phyloP scores from a whole-genome alignment of 768 basidiomycete species.

The Lactifluus piperatus region DNA sequence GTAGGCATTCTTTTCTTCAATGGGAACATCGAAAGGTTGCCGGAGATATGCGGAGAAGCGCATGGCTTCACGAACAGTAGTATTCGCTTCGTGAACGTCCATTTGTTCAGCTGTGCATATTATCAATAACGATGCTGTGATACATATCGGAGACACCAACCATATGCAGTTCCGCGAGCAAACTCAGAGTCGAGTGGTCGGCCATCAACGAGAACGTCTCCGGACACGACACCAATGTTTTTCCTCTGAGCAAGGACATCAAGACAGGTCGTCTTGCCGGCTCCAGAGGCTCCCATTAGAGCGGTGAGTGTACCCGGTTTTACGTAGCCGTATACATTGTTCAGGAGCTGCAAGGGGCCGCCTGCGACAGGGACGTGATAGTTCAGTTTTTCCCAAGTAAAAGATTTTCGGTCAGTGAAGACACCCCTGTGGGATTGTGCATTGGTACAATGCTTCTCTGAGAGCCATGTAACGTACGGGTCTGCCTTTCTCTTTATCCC shows the following conservation, averaged over 20 bases:
- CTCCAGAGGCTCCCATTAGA: conserved; percentile 81
- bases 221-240: conserved; percentile 60
- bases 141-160: conserved; percentile 20
- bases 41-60: conserved; percentile 81
- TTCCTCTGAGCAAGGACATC: conserved; percentile 71
- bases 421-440: background rate
- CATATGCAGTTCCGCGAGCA: conserved; percentile 64
- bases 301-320: conserved; percentile 73
- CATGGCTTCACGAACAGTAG: conserved; percentile 79
- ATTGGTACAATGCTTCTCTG: background rate
- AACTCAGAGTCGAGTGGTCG: conserved; percentile 50
- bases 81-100: conserved; percentile 78
- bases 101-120: conserved; percentile 46
- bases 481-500: conserved; percentile 37
- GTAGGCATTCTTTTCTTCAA: conserved; percentile 71
- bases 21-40: conserved; percentile 58
- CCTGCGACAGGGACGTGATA: conserved; percentile 68
- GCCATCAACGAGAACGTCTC: conserved; percentile 59
- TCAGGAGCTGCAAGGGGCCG: conserved; percentile 53
- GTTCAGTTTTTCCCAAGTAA: conserved; percentile 78
- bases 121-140: conserved; percentile 24
- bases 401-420: conserved; percentile 37
- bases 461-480: conserved; percentile 35
- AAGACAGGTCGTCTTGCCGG: conserved; percentile 72
- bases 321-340: conserved; percentile 74